Percentiles rank a stretch among this genome's conserved stretches.
Evolutionary conservation across 1,139 yeast genomes (phyloP).

Genomic region (Kluyveromyces marxianus): DNA sequence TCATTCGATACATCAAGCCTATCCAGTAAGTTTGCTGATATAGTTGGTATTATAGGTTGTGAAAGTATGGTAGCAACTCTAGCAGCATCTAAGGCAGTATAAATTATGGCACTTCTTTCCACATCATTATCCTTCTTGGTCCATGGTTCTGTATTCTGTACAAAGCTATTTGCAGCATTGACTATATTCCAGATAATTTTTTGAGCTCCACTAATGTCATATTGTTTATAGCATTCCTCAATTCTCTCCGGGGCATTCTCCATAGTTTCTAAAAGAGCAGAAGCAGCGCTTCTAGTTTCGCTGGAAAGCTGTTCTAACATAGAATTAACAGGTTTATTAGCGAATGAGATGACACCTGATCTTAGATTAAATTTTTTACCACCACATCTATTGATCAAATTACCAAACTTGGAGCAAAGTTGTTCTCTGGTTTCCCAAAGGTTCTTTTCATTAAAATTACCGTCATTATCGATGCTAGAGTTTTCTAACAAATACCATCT

Average conservation of each 20-base stretch:
- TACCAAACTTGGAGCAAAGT: conserved; percentile 77
- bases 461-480: conserved; percentile 68
- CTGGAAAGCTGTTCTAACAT: conserved; percentile 1
- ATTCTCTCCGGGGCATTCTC: conserved; percentile 33
- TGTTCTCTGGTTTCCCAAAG: conserved; percentile 53
- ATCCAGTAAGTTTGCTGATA: conserved; percentile 53
- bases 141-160: conserved; percentile 63
- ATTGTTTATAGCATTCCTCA: conserved; percentile 37
- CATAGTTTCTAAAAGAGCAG: conserved; percentile 23
- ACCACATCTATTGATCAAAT: conserved; percentile 65
- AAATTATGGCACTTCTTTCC: conserved; percentile 47
- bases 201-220: conserved; percentile 55
- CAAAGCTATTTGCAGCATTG: conserved; percentile 54
- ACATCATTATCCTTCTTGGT: conserved; percentile 20
- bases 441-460: conserved; percentile 63
- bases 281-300: conserved; percentile 6
- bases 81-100: conserved; percentile 60
- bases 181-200: conserved; percentile 56
- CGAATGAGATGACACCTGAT: conserved; percentile 32
- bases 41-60: conserved; percentile 64
- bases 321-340: background rate
- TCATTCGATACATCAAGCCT: conserved; percentile 45
- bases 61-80: conserved; percentile 62
- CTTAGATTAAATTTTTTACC: conserved; percentile 58
- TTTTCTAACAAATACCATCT: conserved; percentile 72